phyloP scores from a whole-genome alignment of 2,329 filamentous ascomycete species.

The Cordyceps sp. region DNA sequence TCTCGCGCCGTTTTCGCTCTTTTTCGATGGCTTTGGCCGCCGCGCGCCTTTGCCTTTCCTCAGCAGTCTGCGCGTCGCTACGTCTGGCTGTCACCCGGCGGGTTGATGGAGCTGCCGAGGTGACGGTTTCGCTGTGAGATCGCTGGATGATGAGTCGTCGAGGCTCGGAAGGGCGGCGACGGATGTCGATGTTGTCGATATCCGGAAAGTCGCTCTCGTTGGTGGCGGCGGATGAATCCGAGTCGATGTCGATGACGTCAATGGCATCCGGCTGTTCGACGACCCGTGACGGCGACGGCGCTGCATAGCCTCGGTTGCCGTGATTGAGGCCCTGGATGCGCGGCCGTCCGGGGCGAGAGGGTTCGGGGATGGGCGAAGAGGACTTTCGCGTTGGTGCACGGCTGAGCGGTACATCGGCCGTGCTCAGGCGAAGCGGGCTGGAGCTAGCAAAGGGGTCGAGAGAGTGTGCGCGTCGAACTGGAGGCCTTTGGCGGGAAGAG shows the following conservation, averaged over 20 bases:
- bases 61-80: background rate
- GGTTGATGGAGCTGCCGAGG: conserved; percentile 4
- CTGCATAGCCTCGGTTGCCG: no score
- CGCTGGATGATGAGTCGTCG: conserved; percentile 11
- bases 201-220: conserved; percentile 35
- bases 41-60: background rate
- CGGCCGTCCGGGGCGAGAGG: background rate
- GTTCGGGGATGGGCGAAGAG: background rate
- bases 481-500: background rate
- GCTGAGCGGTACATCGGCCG: background rate
- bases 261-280: no score
- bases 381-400: background rate
- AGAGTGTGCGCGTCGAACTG: conserved; percentile 3
- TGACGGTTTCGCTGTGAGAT: conserved; percentile 14
- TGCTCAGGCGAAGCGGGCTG: conserved; percentile 3
- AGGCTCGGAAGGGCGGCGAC: conserved; percentile 3
- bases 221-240: conserved; percentile 12
- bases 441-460: conserved; percentile 4
- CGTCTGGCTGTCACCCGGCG: background rate
- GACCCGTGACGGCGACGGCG: no score
- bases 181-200: conserved; percentile 21
- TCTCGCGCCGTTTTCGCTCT: conserved; percentile 37
- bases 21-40: conserved; percentile 24
- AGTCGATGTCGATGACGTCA: conserved; percentile 19
- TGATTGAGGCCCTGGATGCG: no score